phyloP scores from a whole-genome alignment of 1,139 yeast species.

The Kodamaea sp. region DNA sequence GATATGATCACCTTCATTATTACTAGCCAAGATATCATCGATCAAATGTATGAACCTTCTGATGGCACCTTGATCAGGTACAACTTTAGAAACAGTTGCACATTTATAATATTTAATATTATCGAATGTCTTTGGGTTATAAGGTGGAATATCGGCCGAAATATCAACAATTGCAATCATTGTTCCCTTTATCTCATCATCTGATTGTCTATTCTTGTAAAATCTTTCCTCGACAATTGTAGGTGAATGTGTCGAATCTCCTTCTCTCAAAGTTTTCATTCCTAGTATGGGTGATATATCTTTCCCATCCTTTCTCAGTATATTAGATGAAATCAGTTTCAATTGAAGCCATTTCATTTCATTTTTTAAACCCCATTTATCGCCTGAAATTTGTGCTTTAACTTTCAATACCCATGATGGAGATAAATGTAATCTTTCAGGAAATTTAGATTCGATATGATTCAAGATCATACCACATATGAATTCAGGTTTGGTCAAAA shows the following conservation, averaged over 20 bases:
- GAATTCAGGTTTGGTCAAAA: conserved; percentile 62
- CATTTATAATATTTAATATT: conserved; percentile 61
- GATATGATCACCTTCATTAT: conserved; percentile 10
- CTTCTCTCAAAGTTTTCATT: conserved; percentile 72
- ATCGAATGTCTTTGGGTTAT: conserved; percentile 56
- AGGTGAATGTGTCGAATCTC: conserved; percentile 62
- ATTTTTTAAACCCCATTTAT: conserved; percentile 77
- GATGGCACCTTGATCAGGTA: conserved; percentile 63
- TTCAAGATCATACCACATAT: conserved; percentile 60
- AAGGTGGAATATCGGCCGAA: conserved; percentile 74
- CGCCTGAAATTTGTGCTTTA: conserved; percentile 60
- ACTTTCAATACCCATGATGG: conserved; percentile 63
- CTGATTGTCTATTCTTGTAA: conserved; percentile 29
- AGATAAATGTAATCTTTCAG: conserved; percentile 46
- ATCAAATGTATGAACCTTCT: conserved; percentile 53
- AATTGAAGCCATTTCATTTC: conserved; percentile 67
- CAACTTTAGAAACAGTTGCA: conserved; percentile 76
- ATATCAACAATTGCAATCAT: conserved; percentile 65
- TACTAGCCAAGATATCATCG: conserved; percentile 40
- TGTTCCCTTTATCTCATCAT: conserved; percentile 24
- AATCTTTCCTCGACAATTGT: conserved; percentile 44
- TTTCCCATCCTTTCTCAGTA: conserved; percentile 29
- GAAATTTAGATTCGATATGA: conserved; percentile 52
- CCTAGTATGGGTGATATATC: conserved; percentile 56
- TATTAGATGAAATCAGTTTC: conserved; percentile 46